phyloP scores from a whole-genome alignment of 2,329 filamentous ascomycete genomes.

The Zarea fungicola region DNA sequence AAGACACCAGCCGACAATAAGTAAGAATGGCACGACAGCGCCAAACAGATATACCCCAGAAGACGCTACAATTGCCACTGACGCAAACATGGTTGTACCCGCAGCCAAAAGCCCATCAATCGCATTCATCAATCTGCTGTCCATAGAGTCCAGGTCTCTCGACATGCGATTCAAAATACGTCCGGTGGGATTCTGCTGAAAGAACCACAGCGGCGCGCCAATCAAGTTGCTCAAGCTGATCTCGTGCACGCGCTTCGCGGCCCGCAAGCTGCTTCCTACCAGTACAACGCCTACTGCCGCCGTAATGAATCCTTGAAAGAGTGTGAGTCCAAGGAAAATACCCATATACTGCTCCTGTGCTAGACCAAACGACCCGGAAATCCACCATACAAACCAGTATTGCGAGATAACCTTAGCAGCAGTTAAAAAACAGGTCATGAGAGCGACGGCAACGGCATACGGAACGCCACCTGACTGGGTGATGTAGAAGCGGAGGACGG shows the following conservation, averaged over 20 bases:
- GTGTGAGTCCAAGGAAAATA: background rate
- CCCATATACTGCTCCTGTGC: slow-evolving; percentile 5
- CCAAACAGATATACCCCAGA: background rate
- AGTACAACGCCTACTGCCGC: background rate
- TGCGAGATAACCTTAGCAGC: slow-evolving; percentile 2
- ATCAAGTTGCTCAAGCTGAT: background rate
- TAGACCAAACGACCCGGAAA: background rate
- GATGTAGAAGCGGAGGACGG: slow-evolving; percentile 4
- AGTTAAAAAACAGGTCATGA: background rate
- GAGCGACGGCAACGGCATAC: background rate
- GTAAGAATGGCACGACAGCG: background rate
- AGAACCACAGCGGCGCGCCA: slow-evolving; percentile 10
- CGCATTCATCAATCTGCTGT: slow-evolving; percentile 8
- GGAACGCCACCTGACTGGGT: background rate
- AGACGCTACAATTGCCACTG: slow-evolving; percentile 4
- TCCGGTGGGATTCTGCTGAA: slow-evolving; percentile 5
- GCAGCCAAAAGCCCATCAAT: background rate
- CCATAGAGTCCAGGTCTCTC: slow-evolving; percentile 5
- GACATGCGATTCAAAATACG: slow-evolving; percentile 8
- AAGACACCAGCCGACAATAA: slow-evolving; percentile 2
- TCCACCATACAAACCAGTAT: slow-evolving; percentile 13
- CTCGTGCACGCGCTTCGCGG: slow-evolving; percentile 1
- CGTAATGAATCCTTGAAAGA: background rate
- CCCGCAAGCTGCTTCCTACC: slow-evolving; percentile 1
- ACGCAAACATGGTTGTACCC: slow-evolving; percentile 5